phyloP scores from a whole-genome alignment of 176 grass and related monocot species.

The Cenchrus americanus region DNA sequence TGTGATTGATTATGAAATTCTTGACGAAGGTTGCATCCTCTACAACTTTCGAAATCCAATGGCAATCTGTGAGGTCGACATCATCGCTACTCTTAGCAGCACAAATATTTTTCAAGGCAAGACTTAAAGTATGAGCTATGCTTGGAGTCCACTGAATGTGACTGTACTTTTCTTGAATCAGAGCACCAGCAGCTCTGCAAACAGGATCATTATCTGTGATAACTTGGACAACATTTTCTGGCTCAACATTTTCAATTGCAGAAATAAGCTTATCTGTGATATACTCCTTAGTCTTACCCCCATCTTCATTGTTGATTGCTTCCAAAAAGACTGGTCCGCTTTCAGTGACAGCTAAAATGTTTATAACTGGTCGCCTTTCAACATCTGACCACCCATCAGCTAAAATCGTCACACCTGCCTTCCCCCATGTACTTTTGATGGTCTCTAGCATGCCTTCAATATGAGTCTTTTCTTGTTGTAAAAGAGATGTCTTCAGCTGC shows the following conservation, averaged over 20 bases:
- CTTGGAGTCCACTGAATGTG: not conserved
- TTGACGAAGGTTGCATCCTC: not conserved
- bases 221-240: not conserved
- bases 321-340: not conserved
- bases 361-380: constrained; percentile 3
- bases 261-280: not conserved
- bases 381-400: constrained; percentile 16
- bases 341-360: constrained; percentile 20
- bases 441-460: not conserved
- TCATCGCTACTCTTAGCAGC: not conserved
- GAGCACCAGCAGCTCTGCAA: constrained; percentile 1
- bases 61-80: not conserved
- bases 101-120: constrained; percentile 16
- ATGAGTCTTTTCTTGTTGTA: not conserved
- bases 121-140: constrained; percentile 26
- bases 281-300: not conserved
- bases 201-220: constrained; percentile 30
- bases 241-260: not conserved
- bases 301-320: not conserved
- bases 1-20: constrained; percentile 15
- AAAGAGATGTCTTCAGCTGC: not conserved
- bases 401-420: constrained; percentile 8
- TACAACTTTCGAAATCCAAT: constrained; percentile 9
- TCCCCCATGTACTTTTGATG: constrained; percentile 8
- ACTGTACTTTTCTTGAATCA: constrained; percentile 8